Conservation (phyloP, 2,329 filamentous ascomycete genomes). For the Fusarium tupiense region DNA sequence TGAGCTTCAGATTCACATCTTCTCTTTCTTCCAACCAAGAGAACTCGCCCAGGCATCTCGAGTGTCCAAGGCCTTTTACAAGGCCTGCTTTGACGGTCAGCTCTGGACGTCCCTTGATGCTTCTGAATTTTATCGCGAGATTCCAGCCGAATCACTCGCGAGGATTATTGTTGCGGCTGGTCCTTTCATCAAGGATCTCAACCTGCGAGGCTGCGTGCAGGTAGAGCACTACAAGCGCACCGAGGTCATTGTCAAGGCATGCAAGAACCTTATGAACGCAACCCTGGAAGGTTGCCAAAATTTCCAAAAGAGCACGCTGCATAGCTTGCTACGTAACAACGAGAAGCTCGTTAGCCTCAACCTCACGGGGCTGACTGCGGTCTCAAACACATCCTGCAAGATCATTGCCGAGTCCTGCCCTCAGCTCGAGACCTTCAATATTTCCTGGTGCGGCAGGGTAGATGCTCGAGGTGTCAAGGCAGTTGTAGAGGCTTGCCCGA, state of each 20-base stretch:
- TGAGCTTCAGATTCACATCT: slow-evolving; percentile 82
- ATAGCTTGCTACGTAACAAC: slow-evolving; percentile 79
- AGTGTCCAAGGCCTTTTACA: slow-evolving; percentile 81
- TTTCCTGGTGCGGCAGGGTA: slow-evolving; percentile 93
- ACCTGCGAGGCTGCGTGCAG: slow-evolving; percentile 90
- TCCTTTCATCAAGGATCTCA: slow-evolving; percentile 90
- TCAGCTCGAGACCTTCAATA: slow-evolving; percentile 83
- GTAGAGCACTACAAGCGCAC: slow-evolving; percentile 82
- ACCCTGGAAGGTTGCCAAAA: slow-evolving; percentile 91
- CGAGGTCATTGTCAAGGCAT: slow-evolving; percentile 82
- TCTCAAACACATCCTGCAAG: slow-evolving; percentile 86
- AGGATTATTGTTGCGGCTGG: slow-evolving; percentile 87
- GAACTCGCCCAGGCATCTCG: slow-evolving; percentile 82
- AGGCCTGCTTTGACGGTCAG: slow-evolving; percentile 92
- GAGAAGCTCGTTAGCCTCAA: slow-evolving; percentile 84
- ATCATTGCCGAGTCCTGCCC: slow-evolving; percentile 85
- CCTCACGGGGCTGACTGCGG: slow-evolving; percentile 80
- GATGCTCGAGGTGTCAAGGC: slow-evolving; percentile 78
- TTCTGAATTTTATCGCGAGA: slow-evolving; percentile 86
- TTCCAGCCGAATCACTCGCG: slow-evolving; percentile 83
- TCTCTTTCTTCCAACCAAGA: slow-evolving; percentile 79
- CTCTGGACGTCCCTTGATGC: slow-evolving; percentile 88
- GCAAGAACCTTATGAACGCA: slow-evolving; percentile 86
- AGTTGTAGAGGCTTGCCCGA: slow-evolving; percentile 77
- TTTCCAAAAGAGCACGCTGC: slow-evolving; percentile 79